Percentiles rank a stretch among this genome's conserved stretches.
phyloP scores from a whole-genome alignment of 2,329 filamentous ascomycete genomes.

The Diaporthe aspalathi region DNA sequence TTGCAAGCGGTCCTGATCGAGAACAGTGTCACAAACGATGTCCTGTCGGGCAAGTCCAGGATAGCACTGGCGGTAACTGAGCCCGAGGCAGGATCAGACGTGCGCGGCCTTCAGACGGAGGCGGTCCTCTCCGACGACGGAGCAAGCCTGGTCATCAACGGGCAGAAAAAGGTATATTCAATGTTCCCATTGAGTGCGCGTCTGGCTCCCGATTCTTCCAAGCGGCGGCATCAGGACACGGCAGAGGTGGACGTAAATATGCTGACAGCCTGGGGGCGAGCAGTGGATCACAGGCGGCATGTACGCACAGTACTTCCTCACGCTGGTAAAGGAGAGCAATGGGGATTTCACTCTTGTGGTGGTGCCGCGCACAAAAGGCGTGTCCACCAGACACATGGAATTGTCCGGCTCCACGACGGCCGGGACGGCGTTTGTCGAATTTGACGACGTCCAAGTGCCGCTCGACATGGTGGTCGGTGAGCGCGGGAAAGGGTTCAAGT shows the following conservation, averaged over 20 bases:
- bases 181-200: too few species aligned
- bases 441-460: conserved; percentile 65
- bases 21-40: conserved; percentile 45
- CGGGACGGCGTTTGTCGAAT: conserved; percentile 64
- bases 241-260: neutral
- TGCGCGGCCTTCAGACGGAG: conserved; percentile 39
- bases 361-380: conserved; percentile 60
- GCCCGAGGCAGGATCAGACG: conserved; percentile 42
- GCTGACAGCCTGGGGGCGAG: neutral
- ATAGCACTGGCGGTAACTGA: conserved; percentile 42
- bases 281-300: conserved; percentile 71
- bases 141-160: conserved; percentile 65
- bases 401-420: conserved; percentile 72
- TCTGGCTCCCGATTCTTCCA: too few species aligned
- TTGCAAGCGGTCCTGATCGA: conserved; percentile 40
- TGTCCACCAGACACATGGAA: conserved; percentile 62
- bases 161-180: conserved; percentile 60
- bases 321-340: conserved; percentile 59
- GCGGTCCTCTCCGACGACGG: conserved; percentile 37
- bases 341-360: conserved; percentile 65
- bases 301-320: conserved; percentile 66
- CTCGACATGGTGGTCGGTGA: conserved; percentile 61
- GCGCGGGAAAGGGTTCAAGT: conserved; percentile 62
- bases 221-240: too few species aligned
- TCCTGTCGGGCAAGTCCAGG: conserved; percentile 52